These are phyloP conservation scores for Galeopsis tetrahit DNA, from an alignment of 257 asterid genomes.

Conservation along the genomic window DNA sequence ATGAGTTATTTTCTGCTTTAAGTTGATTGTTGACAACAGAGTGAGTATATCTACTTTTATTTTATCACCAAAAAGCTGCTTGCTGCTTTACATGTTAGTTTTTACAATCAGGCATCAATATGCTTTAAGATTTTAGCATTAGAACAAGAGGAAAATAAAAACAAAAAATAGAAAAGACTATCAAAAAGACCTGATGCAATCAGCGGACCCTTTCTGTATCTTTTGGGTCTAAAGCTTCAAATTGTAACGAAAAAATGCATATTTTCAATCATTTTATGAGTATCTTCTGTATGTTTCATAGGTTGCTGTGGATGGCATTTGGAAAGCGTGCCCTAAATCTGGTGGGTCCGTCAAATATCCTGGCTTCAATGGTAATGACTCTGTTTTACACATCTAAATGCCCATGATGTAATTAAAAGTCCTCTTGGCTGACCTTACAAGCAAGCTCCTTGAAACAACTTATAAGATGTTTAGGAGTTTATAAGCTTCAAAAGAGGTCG, in stretches of 20 bases:
- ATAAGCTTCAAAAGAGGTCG: too few species aligned
- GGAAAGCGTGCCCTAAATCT: slow-evolving; percentile 83
- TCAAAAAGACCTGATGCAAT: slow-evolving; percentile 14
- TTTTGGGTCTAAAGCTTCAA: slow-evolving; percentile 6
- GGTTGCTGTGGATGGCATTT: slow-evolving; percentile 89
- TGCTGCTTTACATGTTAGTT: not conserved
- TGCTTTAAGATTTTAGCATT: not conserved
- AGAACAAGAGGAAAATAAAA: not conserved
- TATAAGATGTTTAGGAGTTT: too few species aligned
- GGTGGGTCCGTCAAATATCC: slow-evolving; percentile 87
- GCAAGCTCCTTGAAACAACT: too few species aligned
- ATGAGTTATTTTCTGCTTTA: not conserved
- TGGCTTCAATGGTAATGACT: slow-evolving; percentile 75
- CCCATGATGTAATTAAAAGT: not conserved
- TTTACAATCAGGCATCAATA: not conserved
- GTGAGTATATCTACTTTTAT: not conserved
- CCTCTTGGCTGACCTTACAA: too few species aligned
- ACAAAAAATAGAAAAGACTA: not conserved
- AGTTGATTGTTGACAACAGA: not conserved
- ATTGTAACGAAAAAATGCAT: not conserved
- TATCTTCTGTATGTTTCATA: slow-evolving; percentile 36
- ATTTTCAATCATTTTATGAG: slow-evolving; percentile 16
- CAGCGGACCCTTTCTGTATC: not conserved
- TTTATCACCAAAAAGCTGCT: not conserved
- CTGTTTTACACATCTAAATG: not conserved